Conservation (phyloP, 306 rosid genomes). For the Ammopiptanthus mongolicus region DNA sequence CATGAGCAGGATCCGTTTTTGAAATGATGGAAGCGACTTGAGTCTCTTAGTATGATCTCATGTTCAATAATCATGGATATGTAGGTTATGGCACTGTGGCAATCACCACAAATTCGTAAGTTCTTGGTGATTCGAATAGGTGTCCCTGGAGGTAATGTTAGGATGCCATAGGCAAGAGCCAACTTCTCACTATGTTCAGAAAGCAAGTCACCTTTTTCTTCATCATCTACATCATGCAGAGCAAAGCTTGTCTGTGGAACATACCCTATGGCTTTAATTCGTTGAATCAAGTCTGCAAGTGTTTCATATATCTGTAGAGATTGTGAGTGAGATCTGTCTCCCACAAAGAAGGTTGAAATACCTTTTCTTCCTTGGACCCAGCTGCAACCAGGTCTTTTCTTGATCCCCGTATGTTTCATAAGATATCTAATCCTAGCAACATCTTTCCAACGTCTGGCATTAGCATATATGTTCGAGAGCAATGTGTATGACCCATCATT, state of each 20-base stretch:
- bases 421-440: conserved; percentile 62
- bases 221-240: conserved; percentile 87
- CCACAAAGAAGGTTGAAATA: conserved; percentile 63
- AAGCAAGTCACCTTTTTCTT: conserved; percentile 77
- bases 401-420: conserved; percentile 67
- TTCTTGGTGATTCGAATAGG: conserved; percentile 72
- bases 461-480: conserved; percentile 84
- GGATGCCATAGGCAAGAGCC: conserved; percentile 83
- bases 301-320: conserved; percentile 52
- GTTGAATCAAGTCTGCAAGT: conserved; percentile 53
- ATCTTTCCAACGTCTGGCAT: conserved; percentile 79
- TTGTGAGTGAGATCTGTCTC: conserved; percentile 65
- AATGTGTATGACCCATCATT: conserved; percentile 79
- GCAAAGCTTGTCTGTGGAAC: conserved; percentile 77
- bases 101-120: conserved; percentile 73
- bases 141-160: conserved; percentile 38
- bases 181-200: conserved; percentile 86
- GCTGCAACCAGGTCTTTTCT: conserved; percentile 81
- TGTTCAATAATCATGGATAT: conserved; percentile 68
- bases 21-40: conserved; percentile 92
- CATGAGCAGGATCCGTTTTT: conserved; percentile 77
- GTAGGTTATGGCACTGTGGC: conserved; percentile 70
- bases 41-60: conserved; percentile 80
- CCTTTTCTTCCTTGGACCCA: conserved; percentile 79
- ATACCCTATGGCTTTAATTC: conserved; percentile 70